Evolutionary conservation across 768 basidiomycete species (phyloP).

Genomic region (Clitopilus hobsonii): DNA sequence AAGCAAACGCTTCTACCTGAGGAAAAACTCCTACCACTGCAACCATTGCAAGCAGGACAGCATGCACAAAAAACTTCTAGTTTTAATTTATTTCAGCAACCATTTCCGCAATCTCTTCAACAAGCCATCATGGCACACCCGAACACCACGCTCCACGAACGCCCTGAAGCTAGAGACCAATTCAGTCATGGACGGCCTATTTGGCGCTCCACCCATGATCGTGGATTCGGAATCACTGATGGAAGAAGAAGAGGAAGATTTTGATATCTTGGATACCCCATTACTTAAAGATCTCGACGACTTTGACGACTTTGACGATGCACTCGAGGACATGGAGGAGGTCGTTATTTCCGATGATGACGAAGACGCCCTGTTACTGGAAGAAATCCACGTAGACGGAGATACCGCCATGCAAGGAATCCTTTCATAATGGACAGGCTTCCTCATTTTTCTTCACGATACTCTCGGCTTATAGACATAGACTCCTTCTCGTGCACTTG

Average conservation of each 20-base stretch:
- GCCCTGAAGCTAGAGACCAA: constrained; percentile 7
- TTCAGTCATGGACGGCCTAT: constrained; percentile 2
- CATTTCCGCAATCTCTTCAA: constrained; percentile 2
- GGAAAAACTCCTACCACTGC: constrained; percentile 9
- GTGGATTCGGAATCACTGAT: not conserved
- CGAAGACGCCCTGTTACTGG: not conserved
- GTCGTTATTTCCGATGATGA: constrained; percentile 2
- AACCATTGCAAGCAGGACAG: constrained; percentile 10
- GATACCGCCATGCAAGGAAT: not conserved
- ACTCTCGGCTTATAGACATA: not conserved
- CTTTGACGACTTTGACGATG: constrained; percentile 13
- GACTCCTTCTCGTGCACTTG: not conserved
- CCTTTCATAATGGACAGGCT: not conserved
- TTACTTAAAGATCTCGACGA: constrained; percentile 14
- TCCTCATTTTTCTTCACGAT: not conserved
- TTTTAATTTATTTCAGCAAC: constrained; percentile 3
- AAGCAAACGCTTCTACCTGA: constrained; percentile 8
- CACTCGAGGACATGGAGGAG: not conserved
- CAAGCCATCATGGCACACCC: not conserved
- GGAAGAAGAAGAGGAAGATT: not conserved
- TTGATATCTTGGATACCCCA: constrained; percentile 10
- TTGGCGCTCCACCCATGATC: not conserved
- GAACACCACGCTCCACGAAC: not conserved
- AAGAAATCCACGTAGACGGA: not conserved
- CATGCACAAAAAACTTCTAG: constrained; percentile 11